A percentile compares a stretch with the other conserved stretches of the same genome.
These are phyloP conservation scores for Claviceps monticola DNA, from an alignment of 2,329 filamentous ascomycete species.

Conservation along the genomic window DNA sequence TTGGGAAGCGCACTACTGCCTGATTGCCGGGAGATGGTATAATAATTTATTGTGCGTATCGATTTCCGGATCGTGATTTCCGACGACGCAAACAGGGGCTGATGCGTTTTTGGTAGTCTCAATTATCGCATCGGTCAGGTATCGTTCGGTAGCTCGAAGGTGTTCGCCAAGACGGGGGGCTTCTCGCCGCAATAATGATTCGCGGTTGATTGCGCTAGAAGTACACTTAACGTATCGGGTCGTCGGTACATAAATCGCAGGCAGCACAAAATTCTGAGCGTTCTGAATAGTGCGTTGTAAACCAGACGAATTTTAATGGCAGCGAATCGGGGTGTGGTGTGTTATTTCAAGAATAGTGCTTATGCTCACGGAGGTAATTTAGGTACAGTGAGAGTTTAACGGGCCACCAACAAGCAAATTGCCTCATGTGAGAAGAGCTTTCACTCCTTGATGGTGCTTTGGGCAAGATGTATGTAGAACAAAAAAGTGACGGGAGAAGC, in stretches of 20 bases:
- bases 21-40: background rate
- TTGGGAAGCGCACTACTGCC: conserved; percentile 11
- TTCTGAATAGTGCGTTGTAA: background rate
- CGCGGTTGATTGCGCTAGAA: background rate
- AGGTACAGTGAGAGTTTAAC: background rate
- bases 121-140: background rate
- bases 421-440: no score
- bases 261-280: background rate
- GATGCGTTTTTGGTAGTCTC: background rate
- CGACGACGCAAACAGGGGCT: background rate
- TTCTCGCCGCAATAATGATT: background rate
- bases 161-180: background rate
- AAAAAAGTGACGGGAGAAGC: background rate
- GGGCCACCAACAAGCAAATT: background rate
- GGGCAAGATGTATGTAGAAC: background rate
- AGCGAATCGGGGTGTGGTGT: background rate
- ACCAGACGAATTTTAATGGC: background rate
- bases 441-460: background rate
- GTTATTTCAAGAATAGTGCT: background rate
- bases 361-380: background rate
- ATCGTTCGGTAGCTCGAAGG: background rate
- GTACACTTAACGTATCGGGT: background rate
- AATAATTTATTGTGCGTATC: background rate
- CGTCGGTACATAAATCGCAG: background rate
- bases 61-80: background rate